Evolutionary conservation across 768 basidiomycete genomes (phyloP).

Genomic region (Naematelia aurantialba): DNA sequence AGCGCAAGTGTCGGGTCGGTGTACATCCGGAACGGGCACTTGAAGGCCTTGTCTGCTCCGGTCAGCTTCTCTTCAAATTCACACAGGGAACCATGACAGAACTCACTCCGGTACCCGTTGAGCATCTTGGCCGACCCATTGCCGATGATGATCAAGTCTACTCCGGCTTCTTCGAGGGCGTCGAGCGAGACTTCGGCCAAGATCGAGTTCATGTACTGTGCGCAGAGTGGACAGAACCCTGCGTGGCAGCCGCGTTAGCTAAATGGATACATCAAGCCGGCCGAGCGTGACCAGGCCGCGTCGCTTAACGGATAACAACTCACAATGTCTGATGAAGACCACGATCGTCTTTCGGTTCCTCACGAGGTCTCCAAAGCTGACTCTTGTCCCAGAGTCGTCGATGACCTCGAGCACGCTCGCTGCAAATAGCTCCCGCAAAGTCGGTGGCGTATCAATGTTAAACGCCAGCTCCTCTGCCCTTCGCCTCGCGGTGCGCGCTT

Average conservation of each 20-base stretch:
- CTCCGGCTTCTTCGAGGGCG: slow-evolving; percentile 56
- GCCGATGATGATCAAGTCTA: slow-evolving; percentile 69
- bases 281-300: background rate
- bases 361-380: slow-evolving; percentile 65
- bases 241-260: slow-evolving; percentile 8
- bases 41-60: slow-evolving; percentile 60
- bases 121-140: slow-evolving; percentile 76
- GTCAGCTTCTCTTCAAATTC: background rate
- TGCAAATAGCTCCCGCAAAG: slow-evolving; percentile 58
- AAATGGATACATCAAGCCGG: background rate
- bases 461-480: slow-evolving; percentile 41
- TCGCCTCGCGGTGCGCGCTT: slow-evolving; percentile 34
- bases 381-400: slow-evolving; percentile 63
- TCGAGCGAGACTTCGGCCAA: slow-evolving; percentile 55
- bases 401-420: slow-evolving; percentile 65
- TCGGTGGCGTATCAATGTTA: slow-evolving; percentile 53
- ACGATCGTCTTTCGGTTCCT: slow-evolving; percentile 62
- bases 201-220: slow-evolving; percentile 78
- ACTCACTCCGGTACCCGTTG: slow-evolving; percentile 65
- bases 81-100: slow-evolving; percentile 2
- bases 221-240: slow-evolving; percentile 70
- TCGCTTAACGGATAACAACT: slow-evolving; percentile 51
- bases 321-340: slow-evolving; percentile 83
- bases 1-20: slow-evolving; percentile 70
- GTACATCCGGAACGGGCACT: slow-evolving; percentile 68